Percentiles rank a stretch among this genome's conserved stretches.
phyloP scores from a whole-genome alignment of 2,329 filamentous ascomycete genomes.

The Thelonectria rubi region DNA sequence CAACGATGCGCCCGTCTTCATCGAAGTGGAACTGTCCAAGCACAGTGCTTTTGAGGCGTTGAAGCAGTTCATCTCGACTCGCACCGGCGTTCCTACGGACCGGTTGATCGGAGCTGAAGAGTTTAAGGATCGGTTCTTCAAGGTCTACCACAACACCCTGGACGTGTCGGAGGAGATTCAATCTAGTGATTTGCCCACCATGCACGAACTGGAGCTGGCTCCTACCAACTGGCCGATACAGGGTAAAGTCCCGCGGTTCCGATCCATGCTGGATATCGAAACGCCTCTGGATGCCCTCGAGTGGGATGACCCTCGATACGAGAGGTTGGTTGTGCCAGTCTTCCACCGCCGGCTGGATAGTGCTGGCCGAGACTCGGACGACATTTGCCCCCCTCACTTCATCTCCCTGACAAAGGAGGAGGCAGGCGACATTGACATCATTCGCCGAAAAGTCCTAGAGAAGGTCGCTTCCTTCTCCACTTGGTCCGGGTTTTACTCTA shows the following conservation, averaged over 20 bases:
- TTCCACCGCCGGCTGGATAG: slow-evolving; percentile 64
- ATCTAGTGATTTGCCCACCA: slow-evolving; percentile 71
- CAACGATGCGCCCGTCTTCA: slow-evolving; percentile 72
- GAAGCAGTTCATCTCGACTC: slow-evolving; percentile 75
- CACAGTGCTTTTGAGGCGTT: slow-evolving; percentile 73
- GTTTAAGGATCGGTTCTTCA: slow-evolving; percentile 86
- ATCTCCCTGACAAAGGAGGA: slow-evolving; percentile 81
- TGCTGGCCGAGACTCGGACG: slow-evolving; percentile 44
- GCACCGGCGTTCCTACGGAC: slow-evolving; percentile 70
- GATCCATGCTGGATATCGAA: slow-evolving; percentile 61
- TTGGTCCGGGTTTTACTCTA: slow-evolving; percentile 66
- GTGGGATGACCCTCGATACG: slow-evolving; percentile 70
- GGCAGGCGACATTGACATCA: slow-evolving; percentile 70
- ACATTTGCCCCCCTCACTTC: slow-evolving; percentile 67
- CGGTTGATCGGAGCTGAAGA: slow-evolving; percentile 84
- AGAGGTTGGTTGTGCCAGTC: slow-evolving; percentile 75
- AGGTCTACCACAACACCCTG: slow-evolving; percentile 76
- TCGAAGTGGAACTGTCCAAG: slow-evolving; percentile 84
- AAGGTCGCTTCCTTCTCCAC: slow-evolving; percentile 82
- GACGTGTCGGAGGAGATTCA: slow-evolving; percentile 78
- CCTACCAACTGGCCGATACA: slow-evolving; percentile 81
- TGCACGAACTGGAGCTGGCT: slow-evolving; percentile 77
- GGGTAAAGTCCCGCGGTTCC: slow-evolving; percentile 54
- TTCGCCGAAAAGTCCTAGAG: slow-evolving; percentile 81
- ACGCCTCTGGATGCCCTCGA: slow-evolving; percentile 56